These are phyloP conservation scores for Boletellus ananas DNA, from an alignment of 768 basidiomycete genomes.

Conservation along the genomic window DNA sequence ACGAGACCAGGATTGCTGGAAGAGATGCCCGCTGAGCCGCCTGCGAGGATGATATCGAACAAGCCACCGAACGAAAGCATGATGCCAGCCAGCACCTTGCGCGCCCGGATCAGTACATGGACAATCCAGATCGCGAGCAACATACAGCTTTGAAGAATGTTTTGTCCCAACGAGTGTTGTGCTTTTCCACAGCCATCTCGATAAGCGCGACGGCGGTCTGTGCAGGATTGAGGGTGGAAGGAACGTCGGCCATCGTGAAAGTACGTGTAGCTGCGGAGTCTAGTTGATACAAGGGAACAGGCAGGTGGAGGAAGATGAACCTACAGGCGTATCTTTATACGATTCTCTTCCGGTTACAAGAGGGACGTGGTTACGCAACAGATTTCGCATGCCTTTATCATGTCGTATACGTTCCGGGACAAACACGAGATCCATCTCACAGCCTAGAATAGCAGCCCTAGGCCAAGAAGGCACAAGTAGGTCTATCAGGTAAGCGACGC, in stretches of 20 bases:
- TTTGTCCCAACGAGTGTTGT: constrained; percentile 55
- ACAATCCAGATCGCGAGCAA: background rate
- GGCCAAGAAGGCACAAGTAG: background rate
- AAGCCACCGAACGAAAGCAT: constrained; percentile 77
- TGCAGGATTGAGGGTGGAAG: constrained; percentile 53
- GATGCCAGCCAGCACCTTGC: constrained; percentile 62
- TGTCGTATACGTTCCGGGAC: background rate
- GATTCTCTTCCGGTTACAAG: background rate
- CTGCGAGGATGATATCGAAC: constrained; percentile 55
- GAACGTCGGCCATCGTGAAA: constrained; percentile 20
- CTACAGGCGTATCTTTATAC: constrained; percentile 18
- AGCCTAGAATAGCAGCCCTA: background rate
- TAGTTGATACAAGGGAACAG: constrained; percentile 1
- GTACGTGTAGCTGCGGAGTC: background rate
- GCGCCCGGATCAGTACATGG: background rate
- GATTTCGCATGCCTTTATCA: background rate
- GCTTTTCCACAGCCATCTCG: constrained; percentile 56
- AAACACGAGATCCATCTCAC: constrained; percentile 3
- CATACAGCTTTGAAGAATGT: constrained; percentile 69
- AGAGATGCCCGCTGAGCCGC: constrained; percentile 52
- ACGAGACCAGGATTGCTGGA: constrained; percentile 61
- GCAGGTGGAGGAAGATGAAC: background rate
- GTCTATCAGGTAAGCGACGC: background rate
- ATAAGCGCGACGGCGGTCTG: constrained; percentile 58
- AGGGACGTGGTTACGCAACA: constrained; percentile 7